Evolutionary conservation across 73 alveolate species (phyloP).

Genomic region (Paramecium biaurelia): DNA sequence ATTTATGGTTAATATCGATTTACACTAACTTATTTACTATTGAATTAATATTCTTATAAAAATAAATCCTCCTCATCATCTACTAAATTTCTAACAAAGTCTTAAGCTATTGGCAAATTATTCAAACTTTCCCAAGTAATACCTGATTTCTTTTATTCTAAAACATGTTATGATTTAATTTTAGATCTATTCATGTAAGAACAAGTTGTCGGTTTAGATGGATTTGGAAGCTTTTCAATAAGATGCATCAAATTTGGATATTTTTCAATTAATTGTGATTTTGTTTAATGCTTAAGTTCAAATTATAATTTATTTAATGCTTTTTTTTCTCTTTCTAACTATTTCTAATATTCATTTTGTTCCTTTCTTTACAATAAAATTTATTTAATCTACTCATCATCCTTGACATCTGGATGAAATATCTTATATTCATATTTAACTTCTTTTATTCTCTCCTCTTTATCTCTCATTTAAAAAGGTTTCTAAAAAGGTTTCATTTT

Average conservation of each 20-base stretch:
- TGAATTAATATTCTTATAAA: not conserved
- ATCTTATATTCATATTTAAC: not conserved
- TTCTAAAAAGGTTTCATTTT: constrained; percentile 16
- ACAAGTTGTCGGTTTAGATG: constrained; percentile 10
- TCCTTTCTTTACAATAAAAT: not conserved
- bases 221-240: not conserved
- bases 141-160: not conserved
- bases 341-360: not conserved
- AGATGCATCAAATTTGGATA: not conserved
- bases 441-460: not conserved
- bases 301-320: not conserved
- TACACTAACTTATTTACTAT: not conserved
- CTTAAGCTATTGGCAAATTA: not conserved
- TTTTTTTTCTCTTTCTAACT: not conserved
- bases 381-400: not conserved
- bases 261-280: not conserved
- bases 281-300: not conserved
- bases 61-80: constrained; percentile 1
- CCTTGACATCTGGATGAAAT: not conserved
- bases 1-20: not conserved
- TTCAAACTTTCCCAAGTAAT: constrained; percentile 10
- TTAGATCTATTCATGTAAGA: not conserved
- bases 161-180: not conserved
- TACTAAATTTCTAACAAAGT: not conserved
- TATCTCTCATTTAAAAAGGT: not conserved